Evolutionary conservation across 1,284 basidiomycete genomes (phyloP).

Genomic region (Papiliotrema terrestris): DNA sequence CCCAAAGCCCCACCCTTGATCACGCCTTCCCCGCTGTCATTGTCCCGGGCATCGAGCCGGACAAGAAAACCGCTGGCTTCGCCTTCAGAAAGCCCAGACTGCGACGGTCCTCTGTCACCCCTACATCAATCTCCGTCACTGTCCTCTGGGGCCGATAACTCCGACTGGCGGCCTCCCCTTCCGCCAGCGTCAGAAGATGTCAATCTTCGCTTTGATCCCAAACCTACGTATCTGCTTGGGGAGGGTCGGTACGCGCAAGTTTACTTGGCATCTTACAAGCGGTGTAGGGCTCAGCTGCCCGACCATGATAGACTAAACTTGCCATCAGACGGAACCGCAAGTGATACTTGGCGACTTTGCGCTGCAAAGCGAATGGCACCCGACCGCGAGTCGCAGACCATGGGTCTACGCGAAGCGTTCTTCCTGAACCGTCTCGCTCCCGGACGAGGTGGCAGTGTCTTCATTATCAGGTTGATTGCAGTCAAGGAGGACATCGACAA

Average conservation of each 20-base stretch:
- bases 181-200: slow-evolving; percentile 33
- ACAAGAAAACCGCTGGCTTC: slow-evolving; percentile 17
- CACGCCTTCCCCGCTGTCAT: slow-evolving; percentile 32
- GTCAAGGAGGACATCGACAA: slow-evolving; percentile 37
- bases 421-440: slow-evolving; percentile 47
- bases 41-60: slow-evolving; percentile 36
- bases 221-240: slow-evolving; percentile 45
- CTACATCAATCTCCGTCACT: slow-evolving; percentile 41
- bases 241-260: slow-evolving; percentile 51
- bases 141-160: slow-evolving; percentile 7
- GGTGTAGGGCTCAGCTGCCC: not conserved
- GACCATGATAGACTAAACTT: slow-evolving; percentile 11
- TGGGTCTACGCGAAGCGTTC: slow-evolving; percentile 52
- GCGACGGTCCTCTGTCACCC: slow-evolving; percentile 26
- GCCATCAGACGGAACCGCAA: slow-evolving; percentile 15
- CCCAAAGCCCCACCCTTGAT: slow-evolving; percentile 10
- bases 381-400: slow-evolving; percentile 50
- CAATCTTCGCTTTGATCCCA: slow-evolving; percentile 35
- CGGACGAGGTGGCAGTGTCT: slow-evolving; percentile 17
- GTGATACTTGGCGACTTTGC: slow-evolving; percentile 46
- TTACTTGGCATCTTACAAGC: slow-evolving; percentile 46
- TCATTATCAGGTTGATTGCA: slow-evolving; percentile 40
- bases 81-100: not conserved
- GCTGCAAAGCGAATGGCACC: slow-evolving; percentile 50
- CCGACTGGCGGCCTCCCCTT: slow-evolving; percentile 32